These are phyloP conservation scores for Russula vinacea DNA, from an alignment of 768 basidiomycete species.

Conservation along the genomic window DNA sequence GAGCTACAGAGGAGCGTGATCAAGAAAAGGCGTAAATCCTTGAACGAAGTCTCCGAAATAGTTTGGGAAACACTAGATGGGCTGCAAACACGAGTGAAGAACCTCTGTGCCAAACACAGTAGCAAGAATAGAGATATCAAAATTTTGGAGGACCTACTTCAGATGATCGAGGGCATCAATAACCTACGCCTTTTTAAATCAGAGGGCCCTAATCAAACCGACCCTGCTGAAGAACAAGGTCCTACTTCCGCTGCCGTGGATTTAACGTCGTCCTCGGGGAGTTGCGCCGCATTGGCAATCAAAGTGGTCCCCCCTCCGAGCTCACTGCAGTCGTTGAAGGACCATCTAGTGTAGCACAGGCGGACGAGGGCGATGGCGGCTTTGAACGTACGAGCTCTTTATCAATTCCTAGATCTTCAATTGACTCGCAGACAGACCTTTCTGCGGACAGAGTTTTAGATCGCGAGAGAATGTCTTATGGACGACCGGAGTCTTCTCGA, in stretches of 20 bases:
- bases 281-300: not conserved
- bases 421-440: too few relatives aligned
- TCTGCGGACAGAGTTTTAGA: too few relatives aligned
- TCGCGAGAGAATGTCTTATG: too few relatives aligned
- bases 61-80: slow-evolving; percentile 4
- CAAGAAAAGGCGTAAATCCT: not conserved
- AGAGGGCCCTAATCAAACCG: too few relatives aligned
- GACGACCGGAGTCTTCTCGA: too few relatives aligned
- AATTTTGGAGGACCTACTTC: not conserved
- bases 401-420: too few relatives aligned
- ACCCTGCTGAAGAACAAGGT: not conserved
- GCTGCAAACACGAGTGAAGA: not conserved
- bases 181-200: too few relatives aligned
- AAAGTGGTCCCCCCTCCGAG: not conserved
- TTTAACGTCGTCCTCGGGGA: not conserved
- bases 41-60: not conserved
- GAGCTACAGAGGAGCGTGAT: slow-evolving; percentile 11
- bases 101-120: not conserved
- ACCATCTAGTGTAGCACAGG: too few relatives aligned
- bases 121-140: not conserved
- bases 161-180: not conserved
- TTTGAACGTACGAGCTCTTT: too few relatives aligned
- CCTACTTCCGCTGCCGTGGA: too few relatives aligned
- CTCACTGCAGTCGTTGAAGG: too few relatives aligned
- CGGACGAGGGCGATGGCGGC: not conserved